Percentiles rank a stretch among this genome's conserved stretches.
phyloP scores from a whole-genome alignment of 345 rosid species.

The Lenwebbia sp. region DNA sequence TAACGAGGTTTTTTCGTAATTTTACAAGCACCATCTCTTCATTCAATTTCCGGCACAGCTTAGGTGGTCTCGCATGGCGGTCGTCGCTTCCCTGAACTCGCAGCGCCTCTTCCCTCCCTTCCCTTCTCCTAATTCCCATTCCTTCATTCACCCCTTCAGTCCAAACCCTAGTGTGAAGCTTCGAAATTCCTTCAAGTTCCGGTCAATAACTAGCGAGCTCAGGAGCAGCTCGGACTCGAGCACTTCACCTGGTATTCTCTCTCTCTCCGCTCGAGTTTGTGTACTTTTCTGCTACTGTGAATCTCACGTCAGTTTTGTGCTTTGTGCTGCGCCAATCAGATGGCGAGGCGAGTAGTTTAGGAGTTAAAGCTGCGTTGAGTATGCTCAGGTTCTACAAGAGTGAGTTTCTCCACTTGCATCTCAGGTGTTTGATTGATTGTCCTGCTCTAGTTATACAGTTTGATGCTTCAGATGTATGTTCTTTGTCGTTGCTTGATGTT shows the following conservation, averaged over 20 bases:
- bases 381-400: conserved; percentile 77
- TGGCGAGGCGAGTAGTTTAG: conserved; percentile 33
- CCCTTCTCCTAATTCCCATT: conserved; percentile 5
- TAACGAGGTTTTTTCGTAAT: neutral
- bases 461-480: neutral
- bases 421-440: neutral
- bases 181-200: conserved; percentile 5
- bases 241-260: conserved; percentile 29
- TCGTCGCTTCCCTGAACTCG: conserved; percentile 16
- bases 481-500: neutral
- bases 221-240: conserved; percentile 15
- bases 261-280: neutral
- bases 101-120: conserved; percentile 4
- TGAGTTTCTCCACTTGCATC: conserved; percentile 4
- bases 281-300: neutral
- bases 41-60: neutral
- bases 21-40: neutral
- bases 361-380: conserved; percentile 73
- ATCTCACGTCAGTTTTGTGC: neutral
- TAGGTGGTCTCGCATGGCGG: conserved; percentile 22
- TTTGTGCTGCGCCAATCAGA: conserved; percentile 9
- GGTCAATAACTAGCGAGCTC: conserved; percentile 8
- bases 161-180: neutral
- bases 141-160: neutral
- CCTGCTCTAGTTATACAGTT: neutral